These are phyloP conservation scores for Trichoderma semiorbis DNA, from an alignment of 2,329 filamentous ascomycete species.

Conservation along the genomic window DNA sequence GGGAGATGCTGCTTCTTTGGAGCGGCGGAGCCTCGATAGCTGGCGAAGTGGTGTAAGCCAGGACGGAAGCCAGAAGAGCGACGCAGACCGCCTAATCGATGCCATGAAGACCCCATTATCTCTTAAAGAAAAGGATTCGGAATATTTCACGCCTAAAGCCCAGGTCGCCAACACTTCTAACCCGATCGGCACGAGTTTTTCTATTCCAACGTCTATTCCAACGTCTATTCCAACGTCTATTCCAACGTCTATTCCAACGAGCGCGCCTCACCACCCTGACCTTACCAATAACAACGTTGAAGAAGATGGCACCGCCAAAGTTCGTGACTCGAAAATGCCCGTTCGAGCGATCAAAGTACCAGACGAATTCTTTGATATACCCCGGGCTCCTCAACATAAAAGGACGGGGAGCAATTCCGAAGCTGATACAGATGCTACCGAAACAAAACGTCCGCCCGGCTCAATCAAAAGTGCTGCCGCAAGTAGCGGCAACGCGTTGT, in stretches of 20 bases:
- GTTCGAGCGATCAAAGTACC: slow-evolving; percentile 47
- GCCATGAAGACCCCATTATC: slow-evolving; percentile 62
- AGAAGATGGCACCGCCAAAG: slow-evolving; percentile 34
- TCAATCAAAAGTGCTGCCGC: slow-evolving; percentile 26
- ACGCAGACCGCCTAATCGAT: slow-evolving; percentile 68
- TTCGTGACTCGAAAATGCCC: slow-evolving; percentile 44
- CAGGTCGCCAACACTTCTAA: slow-evolving; percentile 10
- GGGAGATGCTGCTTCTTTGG: slow-evolving; percentile 10
- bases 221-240: neutral
- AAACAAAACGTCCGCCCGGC: slow-evolving; percentile 20
- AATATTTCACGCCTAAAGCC: slow-evolving; percentile 27
- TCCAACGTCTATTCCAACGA: neutral
- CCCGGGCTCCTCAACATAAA: slow-evolving; percentile 29
- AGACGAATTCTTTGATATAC: slow-evolving; percentile 42
- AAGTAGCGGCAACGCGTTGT: slow-evolving; percentile 37
- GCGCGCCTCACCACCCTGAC: neutral
- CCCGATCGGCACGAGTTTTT: neutral
- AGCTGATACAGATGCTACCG: slow-evolving; percentile 25
- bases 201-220: neutral
- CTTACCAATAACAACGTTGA: neutral
- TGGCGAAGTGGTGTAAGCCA: slow-evolving; percentile 39
- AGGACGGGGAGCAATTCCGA: slow-evolving; percentile 41
- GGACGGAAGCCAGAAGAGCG: slow-evolving; percentile 52
- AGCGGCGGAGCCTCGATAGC: slow-evolving; percentile 24
- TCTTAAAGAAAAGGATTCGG: slow-evolving; percentile 36